phyloP scores from a whole-genome alignment of 2,329 filamentous ascomycete genomes.

The Colletotrichum sp. region DNA sequence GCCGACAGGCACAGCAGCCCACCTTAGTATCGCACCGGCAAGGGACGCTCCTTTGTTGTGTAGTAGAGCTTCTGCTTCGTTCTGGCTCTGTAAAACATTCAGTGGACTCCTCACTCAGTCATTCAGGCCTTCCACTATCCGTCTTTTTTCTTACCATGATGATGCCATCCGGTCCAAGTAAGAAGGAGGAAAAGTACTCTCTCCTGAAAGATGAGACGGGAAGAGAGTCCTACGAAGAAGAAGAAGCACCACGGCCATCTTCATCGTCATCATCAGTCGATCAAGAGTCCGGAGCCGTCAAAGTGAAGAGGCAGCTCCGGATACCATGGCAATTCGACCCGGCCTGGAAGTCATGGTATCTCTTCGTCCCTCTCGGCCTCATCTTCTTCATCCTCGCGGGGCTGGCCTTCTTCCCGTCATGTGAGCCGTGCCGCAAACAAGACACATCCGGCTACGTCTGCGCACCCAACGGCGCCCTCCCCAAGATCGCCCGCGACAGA shows the following conservation, averaged over 20 bases:
- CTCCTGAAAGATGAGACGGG: not conserved
- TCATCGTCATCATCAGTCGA: not conserved
- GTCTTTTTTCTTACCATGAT: not conserved
- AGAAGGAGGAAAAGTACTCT: not conserved
- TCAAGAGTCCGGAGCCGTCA: not conserved
- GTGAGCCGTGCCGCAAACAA: not conserved
- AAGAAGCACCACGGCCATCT: not conserved
- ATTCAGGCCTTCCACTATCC: not conserved
- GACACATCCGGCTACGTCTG: conserved; percentile 2
- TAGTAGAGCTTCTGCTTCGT: not conserved
- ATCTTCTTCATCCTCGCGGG: not conserved
- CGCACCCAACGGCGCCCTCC: conserved; percentile 1
- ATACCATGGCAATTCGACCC: not conserved
- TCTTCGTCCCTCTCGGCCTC: not conserved
- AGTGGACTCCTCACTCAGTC: not conserved
- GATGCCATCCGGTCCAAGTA: not conserved
- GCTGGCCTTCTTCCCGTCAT: conserved; percentile 6
- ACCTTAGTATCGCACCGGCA: not conserved
- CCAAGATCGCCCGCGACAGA: conserved; percentile 1
- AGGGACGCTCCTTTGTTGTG: not conserved
- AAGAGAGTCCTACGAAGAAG: not conserved
- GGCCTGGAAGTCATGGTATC: conserved; percentile 9
- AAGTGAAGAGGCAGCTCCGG: not conserved
- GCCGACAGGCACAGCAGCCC: not conserved
- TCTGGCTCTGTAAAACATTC: not conserved